Conservation (phyloP, 768 basidiomycete genomes). For the Tephrocybe sp. region DNA sequence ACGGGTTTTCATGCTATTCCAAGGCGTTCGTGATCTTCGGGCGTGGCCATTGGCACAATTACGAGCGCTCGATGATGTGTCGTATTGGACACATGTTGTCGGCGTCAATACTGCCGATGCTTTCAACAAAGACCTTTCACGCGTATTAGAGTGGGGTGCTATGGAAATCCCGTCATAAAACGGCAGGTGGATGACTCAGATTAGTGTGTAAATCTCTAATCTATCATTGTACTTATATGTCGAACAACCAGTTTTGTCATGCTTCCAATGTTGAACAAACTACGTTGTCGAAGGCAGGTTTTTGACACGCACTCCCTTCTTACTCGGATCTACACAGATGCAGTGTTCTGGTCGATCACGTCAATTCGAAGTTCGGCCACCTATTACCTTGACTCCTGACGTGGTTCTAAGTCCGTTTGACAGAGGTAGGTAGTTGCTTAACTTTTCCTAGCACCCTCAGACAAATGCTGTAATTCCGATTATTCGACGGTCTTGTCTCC, state of each 20-base stretch:
- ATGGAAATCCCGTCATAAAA: slow-evolving; percentile 33
- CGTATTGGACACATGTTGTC: slow-evolving; percentile 31
- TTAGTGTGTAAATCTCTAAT: slow-evolving; percentile 2
- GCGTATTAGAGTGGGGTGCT: slow-evolving; percentile 48
- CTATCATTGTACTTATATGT: neutral
- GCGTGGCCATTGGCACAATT: slow-evolving; percentile 25
- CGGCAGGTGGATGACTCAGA: neutral
- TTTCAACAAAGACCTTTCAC: slow-evolving; percentile 27
- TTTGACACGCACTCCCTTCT: neutral
- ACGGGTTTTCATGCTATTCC: slow-evolving; percentile 48
- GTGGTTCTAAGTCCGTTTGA: neutral
- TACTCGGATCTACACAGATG: neutral
- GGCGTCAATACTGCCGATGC: slow-evolving; percentile 28
- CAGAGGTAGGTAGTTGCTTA: neutral
- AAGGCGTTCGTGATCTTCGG: slow-evolving; percentile 27
- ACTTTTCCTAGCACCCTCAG: neutral
- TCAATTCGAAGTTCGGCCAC: neutral
- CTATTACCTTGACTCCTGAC: neutral
- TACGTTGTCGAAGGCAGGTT: too few relatives aligned
- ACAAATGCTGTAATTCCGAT: neutral
- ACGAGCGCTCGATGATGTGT: slow-evolving; percentile 20
- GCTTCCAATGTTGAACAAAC: too few relatives aligned
- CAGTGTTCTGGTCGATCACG: neutral
- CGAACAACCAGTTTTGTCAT: neutral
- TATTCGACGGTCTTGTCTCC: slow-evolving; percentile 3